Percentiles rank a stretch among this genome's conserved stretches.
phyloP scores from a whole-genome alignment of 352 stramenopile genomes.

The Phytophthora parvispora region DNA sequence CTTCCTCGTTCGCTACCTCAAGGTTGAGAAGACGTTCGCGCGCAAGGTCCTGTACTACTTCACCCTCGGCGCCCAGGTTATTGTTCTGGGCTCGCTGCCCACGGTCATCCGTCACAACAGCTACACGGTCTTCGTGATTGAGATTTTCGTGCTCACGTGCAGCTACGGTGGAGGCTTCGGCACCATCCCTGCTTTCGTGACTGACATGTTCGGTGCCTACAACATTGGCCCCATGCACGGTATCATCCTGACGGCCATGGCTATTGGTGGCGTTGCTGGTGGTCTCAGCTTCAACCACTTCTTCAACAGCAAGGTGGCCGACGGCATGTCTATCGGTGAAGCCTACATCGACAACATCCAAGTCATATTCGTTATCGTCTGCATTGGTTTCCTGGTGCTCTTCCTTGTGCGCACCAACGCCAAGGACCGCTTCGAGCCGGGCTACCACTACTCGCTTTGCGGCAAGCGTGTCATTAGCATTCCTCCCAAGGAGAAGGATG shows the following conservation, averaged over 20 bases:
- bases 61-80: slow-evolving; percentile 66
- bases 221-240: slow-evolving; percentile 72
- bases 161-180: slow-evolving; percentile 82
- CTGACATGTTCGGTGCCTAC: slow-evolving; percentile 86
- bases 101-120: slow-evolving; percentile 63
- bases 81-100: slow-evolving; percentile 73
- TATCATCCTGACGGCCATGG: slow-evolving; percentile 82
- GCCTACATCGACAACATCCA: slow-evolving; percentile 84
- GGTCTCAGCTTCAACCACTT: slow-evolving; percentile 79
- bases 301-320: slow-evolving; percentile 51
- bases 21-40: slow-evolving; percentile 55
- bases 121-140: slow-evolving; percentile 67
- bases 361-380: slow-evolving; percentile 72
- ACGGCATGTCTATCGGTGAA: slow-evolving; percentile 53
- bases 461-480: slow-evolving; percentile 75
- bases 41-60: slow-evolving; percentile 78
- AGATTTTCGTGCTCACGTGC: slow-evolving; percentile 81
- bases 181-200: slow-evolving; percentile 80
- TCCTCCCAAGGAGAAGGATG: slow-evolving; percentile 53
- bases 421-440: slow-evolving; percentile 70
- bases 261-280: slow-evolving; percentile 73
- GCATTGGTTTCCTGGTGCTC: slow-evolving; percentile 67
- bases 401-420: slow-evolving; percentile 79
- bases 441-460: slow-evolving; percentile 77
- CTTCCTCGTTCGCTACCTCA: slow-evolving; percentile 43